These are phyloP conservation scores for Chenopodium quinoa DNA, from an alignment of 148 eudicot genomes.

Conservation along the genomic window DNA sequence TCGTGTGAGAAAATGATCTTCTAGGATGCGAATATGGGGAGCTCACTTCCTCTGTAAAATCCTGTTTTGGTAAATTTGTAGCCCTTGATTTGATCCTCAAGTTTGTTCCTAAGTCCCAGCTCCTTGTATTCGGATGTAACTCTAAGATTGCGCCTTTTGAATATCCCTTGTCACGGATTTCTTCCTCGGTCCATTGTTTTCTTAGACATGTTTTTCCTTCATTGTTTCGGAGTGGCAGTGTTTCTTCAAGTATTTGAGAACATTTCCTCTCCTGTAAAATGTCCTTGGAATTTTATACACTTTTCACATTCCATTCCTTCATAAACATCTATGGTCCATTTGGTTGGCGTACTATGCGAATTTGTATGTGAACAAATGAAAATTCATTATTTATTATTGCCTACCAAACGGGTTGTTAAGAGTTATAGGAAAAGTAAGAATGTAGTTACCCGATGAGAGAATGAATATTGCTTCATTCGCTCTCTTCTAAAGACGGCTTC, in stretches of 20 bases:
- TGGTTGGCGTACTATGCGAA: too few relatives aligned
- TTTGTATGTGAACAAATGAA: too few relatives aligned
- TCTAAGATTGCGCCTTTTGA: conserved; percentile 20
- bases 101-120: conserved; percentile 22
- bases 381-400: not conserved
- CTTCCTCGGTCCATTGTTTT: conserved; percentile 38
- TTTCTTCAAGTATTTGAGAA: conserved; percentile 43
- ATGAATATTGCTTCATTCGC: conserved; percentile 74
- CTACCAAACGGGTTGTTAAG: not conserved
- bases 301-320: not conserved
- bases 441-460: conserved; percentile 59
- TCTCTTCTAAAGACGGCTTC: conserved; percentile 59
- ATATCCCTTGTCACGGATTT: conserved; percentile 22
- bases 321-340: not conserved
- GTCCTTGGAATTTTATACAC: not conserved
- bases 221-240: conserved; percentile 22
- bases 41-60: conserved; percentile 36
- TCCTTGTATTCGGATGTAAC: conserved; percentile 26
- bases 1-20: conserved; percentile 56
- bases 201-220: conserved; percentile 33
- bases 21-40: conserved; percentile 63
- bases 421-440: not conserved
- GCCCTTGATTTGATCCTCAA: conserved; percentile 27
- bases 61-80: conserved; percentile 27
- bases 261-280: conserved; percentile 58